A percentile compares a stretch with the other conserved stretches of the same genome.
phyloP scores from a whole-genome alignment of 1,284 basidiomycete species.

The Apiotrichum brassicae region DNA sequence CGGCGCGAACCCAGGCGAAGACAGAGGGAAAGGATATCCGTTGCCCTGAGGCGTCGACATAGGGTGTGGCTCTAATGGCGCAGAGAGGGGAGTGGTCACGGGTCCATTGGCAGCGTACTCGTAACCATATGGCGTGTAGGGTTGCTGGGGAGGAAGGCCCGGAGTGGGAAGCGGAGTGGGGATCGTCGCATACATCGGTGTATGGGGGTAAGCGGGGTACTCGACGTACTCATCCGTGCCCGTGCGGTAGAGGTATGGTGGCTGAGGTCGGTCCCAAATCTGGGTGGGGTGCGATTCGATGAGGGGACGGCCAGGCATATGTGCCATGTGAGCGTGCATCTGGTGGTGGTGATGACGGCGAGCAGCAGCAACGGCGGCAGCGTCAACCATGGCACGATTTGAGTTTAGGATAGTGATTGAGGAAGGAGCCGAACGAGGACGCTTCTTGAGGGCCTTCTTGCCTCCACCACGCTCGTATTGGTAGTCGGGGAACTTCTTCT shows the following conservation, averaged over 20 bases:
- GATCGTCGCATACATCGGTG: neutral
- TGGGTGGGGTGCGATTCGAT: neutral
- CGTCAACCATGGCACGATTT: conserved; percentile 7
- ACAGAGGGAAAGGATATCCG: neutral
- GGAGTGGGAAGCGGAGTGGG: neutral
- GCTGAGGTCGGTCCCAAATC: neutral
- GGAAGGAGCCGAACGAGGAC: conserved; percentile 1
- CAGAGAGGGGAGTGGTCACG: neutral
- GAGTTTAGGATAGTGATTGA: conserved; percentile 4
- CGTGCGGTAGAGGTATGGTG: neutral
- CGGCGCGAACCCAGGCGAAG: neutral
- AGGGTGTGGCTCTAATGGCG: neutral
- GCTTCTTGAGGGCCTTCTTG: conserved; percentile 9
- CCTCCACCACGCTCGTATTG: conserved; percentile 20
- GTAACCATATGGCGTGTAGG: neutral
- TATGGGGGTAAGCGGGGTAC: conserved; percentile 1
- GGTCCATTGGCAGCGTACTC: neutral
- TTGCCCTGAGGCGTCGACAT: neutral
- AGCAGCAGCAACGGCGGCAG: neutral
- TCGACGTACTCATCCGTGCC: neutral
- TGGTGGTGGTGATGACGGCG: conserved; percentile 3
- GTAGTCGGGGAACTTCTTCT: conserved; percentile 22
- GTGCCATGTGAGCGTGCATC: neutral
- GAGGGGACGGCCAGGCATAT: neutral
- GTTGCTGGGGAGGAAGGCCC: neutral